phyloP scores from a whole-genome alignment of 441 rosid genomes.

The Aquilaria agallochum region DNA sequence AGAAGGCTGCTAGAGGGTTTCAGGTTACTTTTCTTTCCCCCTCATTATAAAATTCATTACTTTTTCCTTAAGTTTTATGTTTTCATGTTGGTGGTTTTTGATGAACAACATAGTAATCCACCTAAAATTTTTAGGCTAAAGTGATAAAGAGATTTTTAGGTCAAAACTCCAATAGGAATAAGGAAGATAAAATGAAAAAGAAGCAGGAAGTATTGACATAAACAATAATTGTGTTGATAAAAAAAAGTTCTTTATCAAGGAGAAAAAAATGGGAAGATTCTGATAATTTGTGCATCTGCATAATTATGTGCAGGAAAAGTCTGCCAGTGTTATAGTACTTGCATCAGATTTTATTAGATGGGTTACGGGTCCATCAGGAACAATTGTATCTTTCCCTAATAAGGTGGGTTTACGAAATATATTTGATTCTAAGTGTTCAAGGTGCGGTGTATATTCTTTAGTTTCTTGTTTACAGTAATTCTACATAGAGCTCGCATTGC shows the following conservation, averaged over 20 bases:
- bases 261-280: no score
- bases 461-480: neutral
- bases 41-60: neutral
- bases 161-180: conserved; percentile 50
- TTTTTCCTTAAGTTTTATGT: no score
- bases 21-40: conserved; percentile 27
- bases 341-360: conserved; percentile 32
- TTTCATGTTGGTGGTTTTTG: no score
- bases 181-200: conserved; percentile 47
- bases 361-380: conserved; percentile 46
- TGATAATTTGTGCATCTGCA: conserved; percentile 3
- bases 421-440: conserved; percentile 30
- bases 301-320: conserved; percentile 29
- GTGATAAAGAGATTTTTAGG: conserved; percentile 52
- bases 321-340: conserved; percentile 34
- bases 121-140: conserved; percentile 35
- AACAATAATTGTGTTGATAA: conserved; percentile 17
- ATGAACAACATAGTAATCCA: no score
- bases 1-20: conserved; percentile 52
- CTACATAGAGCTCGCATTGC: no score
- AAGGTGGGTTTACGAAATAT: conserved; percentile 45
- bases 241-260: neutral
- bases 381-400: conserved; percentile 43
- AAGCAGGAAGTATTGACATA: conserved; percentile 42
- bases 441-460: conserved; percentile 9